A percentile compares a stretch with the other conserved stretches of the same genome.
Conservation (phyloP, 2,329 filamentous ascomycete species). For the Cytospora mali region DNA sequence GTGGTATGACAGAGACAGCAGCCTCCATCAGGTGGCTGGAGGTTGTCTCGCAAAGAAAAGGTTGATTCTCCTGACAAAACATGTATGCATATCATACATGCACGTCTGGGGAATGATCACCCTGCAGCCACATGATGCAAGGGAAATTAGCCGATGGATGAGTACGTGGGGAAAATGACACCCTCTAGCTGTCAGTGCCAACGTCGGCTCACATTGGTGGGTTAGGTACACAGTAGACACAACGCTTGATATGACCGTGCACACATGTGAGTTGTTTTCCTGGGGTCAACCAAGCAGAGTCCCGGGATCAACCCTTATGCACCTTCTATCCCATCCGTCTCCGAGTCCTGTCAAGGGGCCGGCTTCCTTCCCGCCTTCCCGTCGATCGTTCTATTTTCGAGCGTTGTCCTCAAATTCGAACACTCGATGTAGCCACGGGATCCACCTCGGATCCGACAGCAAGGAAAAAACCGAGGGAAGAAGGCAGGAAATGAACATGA, state of each 20-base stretch:
- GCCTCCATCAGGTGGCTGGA: constrained; percentile 14
- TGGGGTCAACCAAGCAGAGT: too few relatives aligned
- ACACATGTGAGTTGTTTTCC: not conserved
- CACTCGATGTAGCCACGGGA: not conserved
- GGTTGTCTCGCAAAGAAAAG: constrained; percentile 11
- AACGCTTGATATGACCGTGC: not conserved
- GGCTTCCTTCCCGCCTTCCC: constrained; percentile 1
- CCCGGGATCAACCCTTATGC: not conserved
- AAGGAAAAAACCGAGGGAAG: not conserved
- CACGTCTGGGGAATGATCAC: not conserved
- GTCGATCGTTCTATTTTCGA: constrained; percentile 7
- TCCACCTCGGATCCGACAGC: not conserved
- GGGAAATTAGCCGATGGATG: not conserved
- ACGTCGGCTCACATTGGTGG: not conserved
- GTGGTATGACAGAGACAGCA: constrained; percentile 17
- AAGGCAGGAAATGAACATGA: not conserved
- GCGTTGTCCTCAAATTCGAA: constrained; percentile 1
- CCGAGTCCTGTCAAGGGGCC: not conserved
- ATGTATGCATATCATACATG: not conserved
- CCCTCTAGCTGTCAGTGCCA: not conserved
- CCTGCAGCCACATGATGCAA: constrained; percentile 3
- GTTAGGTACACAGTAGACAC: too few relatives aligned
- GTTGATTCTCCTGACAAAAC: constrained; percentile 4
- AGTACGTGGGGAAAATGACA: not conserved
- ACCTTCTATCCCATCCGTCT: not conserved